Evolutionary conservation across 768 basidiomycete genomes (phyloP).

Genomic region (Leucosporidium creatinivorum): DNA sequence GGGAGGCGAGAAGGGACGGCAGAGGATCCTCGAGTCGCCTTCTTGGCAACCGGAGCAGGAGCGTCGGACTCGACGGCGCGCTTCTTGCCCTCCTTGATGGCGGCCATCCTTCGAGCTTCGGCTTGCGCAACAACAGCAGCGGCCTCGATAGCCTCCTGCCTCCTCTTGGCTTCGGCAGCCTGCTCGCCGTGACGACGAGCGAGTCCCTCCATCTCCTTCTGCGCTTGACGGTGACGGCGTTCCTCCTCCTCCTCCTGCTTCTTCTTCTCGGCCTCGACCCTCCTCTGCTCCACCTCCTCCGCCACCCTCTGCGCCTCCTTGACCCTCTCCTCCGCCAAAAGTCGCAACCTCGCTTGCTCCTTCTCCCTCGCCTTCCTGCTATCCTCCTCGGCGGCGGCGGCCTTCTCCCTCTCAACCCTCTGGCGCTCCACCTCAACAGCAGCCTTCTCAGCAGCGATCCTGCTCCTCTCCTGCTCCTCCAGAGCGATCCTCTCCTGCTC

Average conservation of each 20-base stretch:
- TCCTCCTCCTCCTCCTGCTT: not conserved
- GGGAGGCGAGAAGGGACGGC: no score
- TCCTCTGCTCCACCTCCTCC: not conserved
- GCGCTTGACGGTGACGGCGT: not conserved
- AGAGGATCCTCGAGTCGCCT: no score
- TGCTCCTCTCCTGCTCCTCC: not conserved
- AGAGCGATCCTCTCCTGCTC: not conserved
- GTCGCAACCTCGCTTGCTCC: not conserved
- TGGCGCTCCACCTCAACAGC: not conserved
- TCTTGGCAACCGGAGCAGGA: no score
- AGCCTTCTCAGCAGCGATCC: not conserved
- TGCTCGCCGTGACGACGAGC: no score
- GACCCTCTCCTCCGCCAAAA: not conserved
- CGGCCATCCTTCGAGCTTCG: no score
- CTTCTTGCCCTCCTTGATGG: no score
- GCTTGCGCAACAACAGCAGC: no score
- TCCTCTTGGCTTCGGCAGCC: no score
- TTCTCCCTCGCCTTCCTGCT: not conserved
- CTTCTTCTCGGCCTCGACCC: not conserved
- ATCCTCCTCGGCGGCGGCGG: not conserved
- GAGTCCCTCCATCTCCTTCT: no score
- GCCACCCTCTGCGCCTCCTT: conserved; percentile 1
- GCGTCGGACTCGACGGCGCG: no score
- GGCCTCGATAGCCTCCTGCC: no score
- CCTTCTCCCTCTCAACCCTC: not conserved